Evolutionary conservation across 805 yeast species (phyloP), one percentile per base, ranked within the genome.

Genomic region (Ogataea dorogensis): DNA sequence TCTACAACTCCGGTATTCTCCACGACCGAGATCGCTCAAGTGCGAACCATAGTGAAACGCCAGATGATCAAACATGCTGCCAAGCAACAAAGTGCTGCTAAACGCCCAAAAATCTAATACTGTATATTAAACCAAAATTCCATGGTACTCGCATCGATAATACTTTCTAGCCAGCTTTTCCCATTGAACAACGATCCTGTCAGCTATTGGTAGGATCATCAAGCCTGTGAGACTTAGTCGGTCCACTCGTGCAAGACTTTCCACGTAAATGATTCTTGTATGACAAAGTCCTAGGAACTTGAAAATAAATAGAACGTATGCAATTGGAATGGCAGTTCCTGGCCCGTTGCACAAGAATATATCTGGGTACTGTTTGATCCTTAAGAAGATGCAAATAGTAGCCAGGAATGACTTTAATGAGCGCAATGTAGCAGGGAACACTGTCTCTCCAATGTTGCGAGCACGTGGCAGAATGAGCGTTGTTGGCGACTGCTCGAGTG

Each of bases 171-270:
- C 67, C 37, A 93, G 64, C 17, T 68, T 67, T 17, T 75, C 75
- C 98, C 98, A 93, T 58, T 93, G 98, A 7, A 93, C 98, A 1
- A 93, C 53, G 42, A 93, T 84, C 15, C 89, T 66, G 55, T 87
- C 84, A 4, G 80, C 68, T 4, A 93, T 64, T 3, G 87, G 87
- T 43, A 83, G 66, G 10, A 91, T 54, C 13, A 93, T 56, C 31
- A 61, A 54, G 0, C 98, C 98, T 12, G 89, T 79, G 20, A 88
- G 61, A 53, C 96, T 87, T 34, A 93, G 67, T 2, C 66, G 63
- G 36, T 70, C 67, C 7, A 88, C 96, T 26, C 98, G 67, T 0
- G 98, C 97, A 26, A 91, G 66, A 31, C 93, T 81, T 59, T 91
- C 98, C 17, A 91, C 66, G 53, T 91, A 93, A 1, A 93, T 59